Conservation (phyloP, 805 yeast species). For the Metschnikowia gelsemii region DNA sequence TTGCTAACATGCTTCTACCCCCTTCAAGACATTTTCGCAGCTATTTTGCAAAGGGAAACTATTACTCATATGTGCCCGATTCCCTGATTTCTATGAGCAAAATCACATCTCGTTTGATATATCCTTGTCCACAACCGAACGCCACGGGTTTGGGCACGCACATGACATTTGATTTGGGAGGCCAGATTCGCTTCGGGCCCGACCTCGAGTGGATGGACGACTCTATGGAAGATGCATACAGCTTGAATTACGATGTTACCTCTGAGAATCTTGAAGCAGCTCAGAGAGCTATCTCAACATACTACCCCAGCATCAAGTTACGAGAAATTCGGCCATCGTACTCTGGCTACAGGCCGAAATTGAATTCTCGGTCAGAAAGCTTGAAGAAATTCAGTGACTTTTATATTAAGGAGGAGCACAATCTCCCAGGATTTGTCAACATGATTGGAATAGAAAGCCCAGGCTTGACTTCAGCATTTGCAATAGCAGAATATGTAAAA, state of each 20-base stretch:
- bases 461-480: conserved; percentile 80
- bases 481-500: conserved; percentile 72
- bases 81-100: conserved; percentile 37
- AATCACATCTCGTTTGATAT: conserved; percentile 44
- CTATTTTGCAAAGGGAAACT: conserved; percentile 82
- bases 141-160: conserved; percentile 85
- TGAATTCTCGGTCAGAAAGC: conserved; percentile 44
- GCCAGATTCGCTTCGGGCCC: conserved; percentile 82
- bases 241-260: conserved; percentile 49
- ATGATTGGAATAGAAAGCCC: conserved; percentile 87
- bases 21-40: conserved; percentile 53
- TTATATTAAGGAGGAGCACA: conserved; percentile 57
- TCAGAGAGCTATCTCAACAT: conserved; percentile 53
- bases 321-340: conserved; percentile 63
- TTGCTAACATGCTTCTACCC: conserved; percentile 72
- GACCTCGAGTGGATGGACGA: conserved; percentile 76
- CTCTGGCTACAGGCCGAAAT: conserved; percentile 82
- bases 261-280: conserved; percentile 53
- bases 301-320: conserved; percentile 58
- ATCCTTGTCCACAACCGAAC: conserved; percentile 72
- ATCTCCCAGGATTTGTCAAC: conserved; percentile 75
- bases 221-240: conserved; percentile 24
- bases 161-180: conserved; percentile 78
- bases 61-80: conserved; percentile 56
- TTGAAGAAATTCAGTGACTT: conserved; percentile 63